Base-by-base conservation (phyloP, 345 rosid genomes). In the Angophora floribunda region DNA sequence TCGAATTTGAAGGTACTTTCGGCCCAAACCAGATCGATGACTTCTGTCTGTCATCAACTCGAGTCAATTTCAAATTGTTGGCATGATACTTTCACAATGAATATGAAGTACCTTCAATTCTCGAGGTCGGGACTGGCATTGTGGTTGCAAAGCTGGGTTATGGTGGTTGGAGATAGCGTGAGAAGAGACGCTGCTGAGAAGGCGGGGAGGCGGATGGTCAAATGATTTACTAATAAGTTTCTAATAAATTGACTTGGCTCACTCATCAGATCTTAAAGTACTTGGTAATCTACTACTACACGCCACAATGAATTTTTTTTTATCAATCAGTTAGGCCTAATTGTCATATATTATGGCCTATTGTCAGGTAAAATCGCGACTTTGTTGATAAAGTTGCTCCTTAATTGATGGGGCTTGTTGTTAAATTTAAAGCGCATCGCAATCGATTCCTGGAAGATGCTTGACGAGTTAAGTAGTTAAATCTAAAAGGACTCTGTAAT, bases 101-200 rank as follows among this genome's bases (percentile, higher is more conserved):
- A 21, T 55, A 55, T 21, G 61, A 55, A 12, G 61, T 55, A 0
- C 61, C 61, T 55, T 55, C 61, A 21, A 55, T 55, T 26, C 61
- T 55, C 28, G 22, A 55, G 61, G 61, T 55, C 61, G 61, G 61
- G 61, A 55, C 61, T 21, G 2, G 61, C 67, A 26, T 59, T 59
- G 30, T 59, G 67, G 67, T 26, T 59, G 14, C 30, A 26, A 59
- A 59, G 67, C 67, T 59, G 67, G 67, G 30, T 5, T 26, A 26
- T 12, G 67, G 67, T 59, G 15, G 67, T 59, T n/a, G 7, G 15
- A 59, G 67, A n/a, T n/a, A 28, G 11, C 15, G 67, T 59, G 89
- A 41, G 89, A 89, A 28, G 89, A 88, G 91, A 91, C 91, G 28
- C 91, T 53, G 4, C 88, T 13, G 7, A 59, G 67, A 59, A 59